A percentile compares a stretch with the other conserved stretches of the same genome.
Evolutionary conservation across 192 early-diverging fungal genomes (phyloP).

Genomic region (Podochytrium sp.): DNA sequence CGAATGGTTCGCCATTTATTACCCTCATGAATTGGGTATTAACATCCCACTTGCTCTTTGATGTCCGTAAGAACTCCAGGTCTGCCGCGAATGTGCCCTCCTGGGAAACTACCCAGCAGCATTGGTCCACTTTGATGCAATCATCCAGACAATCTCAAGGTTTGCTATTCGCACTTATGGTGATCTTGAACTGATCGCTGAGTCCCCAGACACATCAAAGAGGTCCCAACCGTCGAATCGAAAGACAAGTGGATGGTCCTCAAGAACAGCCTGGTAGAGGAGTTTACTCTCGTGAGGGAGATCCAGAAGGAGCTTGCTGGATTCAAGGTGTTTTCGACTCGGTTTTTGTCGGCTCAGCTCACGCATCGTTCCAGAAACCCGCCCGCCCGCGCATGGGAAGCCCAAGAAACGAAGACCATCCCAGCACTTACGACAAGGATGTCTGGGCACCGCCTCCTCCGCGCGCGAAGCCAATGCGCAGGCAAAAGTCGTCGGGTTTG

Average conservation of each 20-base stretch:
- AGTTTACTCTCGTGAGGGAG: constrained; percentile 60
- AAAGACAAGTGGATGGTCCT: constrained; percentile 50
- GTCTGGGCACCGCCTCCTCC: constrained; percentile 60
- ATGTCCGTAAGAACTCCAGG: constrained; percentile 53
- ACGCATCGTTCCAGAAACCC: not conserved
- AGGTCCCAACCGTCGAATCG: constrained; percentile 29
- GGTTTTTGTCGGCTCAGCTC: not conserved
- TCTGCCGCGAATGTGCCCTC: constrained; percentile 58
- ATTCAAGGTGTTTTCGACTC: constrained; percentile 51
- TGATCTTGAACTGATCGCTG: not conserved
- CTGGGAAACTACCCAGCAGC: constrained; percentile 63
- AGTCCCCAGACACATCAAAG: constrained; percentile 53
- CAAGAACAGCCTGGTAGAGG: constrained; percentile 38
- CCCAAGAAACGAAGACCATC: not conserved
- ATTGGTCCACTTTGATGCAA: constrained; percentile 56
- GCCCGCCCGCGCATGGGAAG: not conserved
- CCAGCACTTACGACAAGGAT: constrained; percentile 44
- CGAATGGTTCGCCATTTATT: too few relatives aligned
- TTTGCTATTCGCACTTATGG: constrained; percentile 16
- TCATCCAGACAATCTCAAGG: constrained; percentile 53
- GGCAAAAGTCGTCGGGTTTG: not conserved
- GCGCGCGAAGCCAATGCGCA: constrained; percentile 15
- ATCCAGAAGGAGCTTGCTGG: constrained; percentile 50
- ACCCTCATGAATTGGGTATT: too few relatives aligned
- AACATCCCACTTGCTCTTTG: too few relatives aligned